phyloP scores from a whole-genome alignment of 257 asterid species.

The Verbena officinalis region DNA sequence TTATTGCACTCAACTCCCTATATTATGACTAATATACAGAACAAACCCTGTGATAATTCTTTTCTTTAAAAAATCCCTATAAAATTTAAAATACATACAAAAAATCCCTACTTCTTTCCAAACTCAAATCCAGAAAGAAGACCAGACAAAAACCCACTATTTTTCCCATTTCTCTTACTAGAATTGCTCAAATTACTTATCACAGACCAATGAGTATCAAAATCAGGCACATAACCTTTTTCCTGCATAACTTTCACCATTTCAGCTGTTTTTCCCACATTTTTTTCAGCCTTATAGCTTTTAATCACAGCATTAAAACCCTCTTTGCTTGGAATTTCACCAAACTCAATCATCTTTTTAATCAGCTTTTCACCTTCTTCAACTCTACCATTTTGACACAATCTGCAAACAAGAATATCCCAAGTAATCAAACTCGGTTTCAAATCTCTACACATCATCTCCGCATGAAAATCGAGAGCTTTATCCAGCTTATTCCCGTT shows the following conservation, averaged over 20 bases:
- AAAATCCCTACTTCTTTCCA: slow-evolving; percentile 20
- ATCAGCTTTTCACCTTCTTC: slow-evolving; percentile 67
- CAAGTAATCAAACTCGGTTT: slow-evolving; percentile 56
- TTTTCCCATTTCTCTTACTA: slow-evolving; percentile 35
- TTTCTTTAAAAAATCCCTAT: no score
- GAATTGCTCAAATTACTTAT: slow-evolving; percentile 61
- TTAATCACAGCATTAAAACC: slow-evolving; percentile 54
- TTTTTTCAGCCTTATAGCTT: slow-evolving; percentile 47
- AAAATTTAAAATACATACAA: no score
- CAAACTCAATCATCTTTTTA: slow-evolving; percentile 49
- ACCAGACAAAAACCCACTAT: slow-evolving; percentile 54
- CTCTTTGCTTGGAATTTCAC: slow-evolving; percentile 71
- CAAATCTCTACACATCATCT: slow-evolving; percentile 63
- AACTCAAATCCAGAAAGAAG: slow-evolving; percentile 72
- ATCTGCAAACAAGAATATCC: slow-evolving; percentile 46
- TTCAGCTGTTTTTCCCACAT: slow-evolving; percentile 51
- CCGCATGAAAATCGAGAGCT: slow-evolving; percentile 69
- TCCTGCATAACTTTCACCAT: slow-evolving; percentile 68
- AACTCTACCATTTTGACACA: slow-evolving; percentile 45
- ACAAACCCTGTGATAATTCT: no score
- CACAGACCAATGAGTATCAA: slow-evolving; percentile 86
- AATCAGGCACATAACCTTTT: slow-evolving; percentile 74
- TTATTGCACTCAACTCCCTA: no score
- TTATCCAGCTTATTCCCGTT: slow-evolving; percentile 36
- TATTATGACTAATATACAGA: no score